Evolutionary conservation across 345 rosid genomes (phyloP), one percentile per base, ranked within the genome.

Genomic region (Salix exigua): DNA sequence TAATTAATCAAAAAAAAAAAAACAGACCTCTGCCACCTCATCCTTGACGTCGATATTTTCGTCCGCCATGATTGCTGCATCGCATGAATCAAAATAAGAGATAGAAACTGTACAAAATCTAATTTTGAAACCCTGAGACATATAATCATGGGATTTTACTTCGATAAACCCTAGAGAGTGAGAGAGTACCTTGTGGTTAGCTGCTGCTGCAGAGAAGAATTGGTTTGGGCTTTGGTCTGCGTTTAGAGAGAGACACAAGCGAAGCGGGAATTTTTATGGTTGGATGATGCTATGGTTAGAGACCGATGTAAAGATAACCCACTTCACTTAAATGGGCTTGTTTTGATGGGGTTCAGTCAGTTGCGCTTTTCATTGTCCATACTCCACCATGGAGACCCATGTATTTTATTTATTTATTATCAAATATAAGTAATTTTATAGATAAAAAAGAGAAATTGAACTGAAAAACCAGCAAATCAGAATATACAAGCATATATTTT

Each of bases 1-100:
- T 11, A 33, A 31, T 19, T 33, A 18, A 26, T 4, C 4, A 38
- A 23, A 13, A 0, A 5, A 50, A 61, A 4, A 16, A 3, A 26
- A 23, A 60, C 85, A 74, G 82, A 89, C 93, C 65, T 89, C 93
- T 25, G 86, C 68, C 62, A 83, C 82, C 83, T 88, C 91, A 18
- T 87, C 93, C 87, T 84, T 89, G 65, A 78, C 28, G n/a, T 89
- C 88, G 5, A 13, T 62, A 62, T 73, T 75, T 38, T 89, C 91
- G n/a, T 88, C 91, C 1, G 86, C 87, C 93, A 90, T 88, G 71
- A 44, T 70, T 74, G 19, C 85, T 73, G 19, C 73, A 40, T 18
- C 68, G 68, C 40, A 26, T 21, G n/a, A 68, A 37, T 10, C 26
- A 63, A 63, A 63, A 37, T 9, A 3, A 25, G 16, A 10, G 13